These are phyloP conservation scores for Hepatocystis sp. DNA, from an alignment of 169 alveolate genomes.

Conservation along the genomic window DNA sequence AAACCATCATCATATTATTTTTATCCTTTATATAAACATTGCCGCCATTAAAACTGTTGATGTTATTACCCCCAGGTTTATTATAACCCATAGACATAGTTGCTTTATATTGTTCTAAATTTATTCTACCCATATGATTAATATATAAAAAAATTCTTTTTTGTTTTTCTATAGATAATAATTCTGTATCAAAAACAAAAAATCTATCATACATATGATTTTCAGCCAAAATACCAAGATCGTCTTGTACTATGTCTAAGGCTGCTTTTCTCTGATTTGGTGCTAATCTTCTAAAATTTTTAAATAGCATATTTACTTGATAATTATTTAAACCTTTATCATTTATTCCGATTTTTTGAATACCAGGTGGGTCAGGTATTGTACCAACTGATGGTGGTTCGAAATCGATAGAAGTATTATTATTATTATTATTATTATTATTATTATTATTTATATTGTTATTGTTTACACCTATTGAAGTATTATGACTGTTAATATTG, in stretches of 20 bases:
- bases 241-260: constrained; percentile 89
- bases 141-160: constrained; percentile 86
- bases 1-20: background rate
- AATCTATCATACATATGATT: constrained; percentile 82
- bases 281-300: constrained; percentile 84
- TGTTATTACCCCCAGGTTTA: background rate
- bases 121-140: constrained; percentile 87
- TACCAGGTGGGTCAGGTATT: constrained; percentile 88
- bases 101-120: constrained; percentile 80
- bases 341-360: constrained; percentile 83
- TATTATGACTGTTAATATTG: too few species aligned
- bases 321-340: constrained; percentile 86
- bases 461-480: too few species aligned
- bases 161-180: constrained; percentile 89
- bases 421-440: constrained; percentile 3
- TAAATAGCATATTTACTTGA: constrained; percentile 83
- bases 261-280: constrained; percentile 91
- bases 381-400: constrained; percentile 85
- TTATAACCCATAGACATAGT: constrained; percentile 33
- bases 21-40: too few species aligned
- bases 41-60: too few species aligned
- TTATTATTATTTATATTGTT: constrained; percentile 8
- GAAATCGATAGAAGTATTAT: constrained; percentile 17
- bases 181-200: constrained; percentile 87
- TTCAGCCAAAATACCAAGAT: constrained; percentile 89